Evolutionary conservation across 495 filamentous ascomycete genomes (phyloP), one percentile per base, ranked within the genome.

Genomic region (Pseudomonodictys pantanalensis): DNA sequence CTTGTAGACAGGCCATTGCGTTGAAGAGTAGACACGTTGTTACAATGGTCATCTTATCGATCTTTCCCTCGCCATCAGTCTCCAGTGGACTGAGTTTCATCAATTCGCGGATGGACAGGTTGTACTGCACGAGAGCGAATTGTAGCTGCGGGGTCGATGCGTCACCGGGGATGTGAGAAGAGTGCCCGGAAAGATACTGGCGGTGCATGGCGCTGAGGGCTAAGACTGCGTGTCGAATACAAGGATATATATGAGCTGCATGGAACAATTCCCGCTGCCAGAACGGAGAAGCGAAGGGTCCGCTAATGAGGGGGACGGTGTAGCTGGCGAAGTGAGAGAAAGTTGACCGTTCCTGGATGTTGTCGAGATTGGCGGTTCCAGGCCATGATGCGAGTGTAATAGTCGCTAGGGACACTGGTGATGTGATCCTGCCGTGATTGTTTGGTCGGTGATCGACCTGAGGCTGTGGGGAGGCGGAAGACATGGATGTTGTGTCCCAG

Each of bases 251-350:
- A 28, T 74, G 63, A 41, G 68, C 69, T 39, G 69, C 66, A 52
- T 76, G 73, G 2, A 78, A 60, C 10, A 80, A 65, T 7, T 73
- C 57, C 2, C 59, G 58, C 10, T 67, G 66, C 76, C 76, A 78
- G 44, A 80, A 72, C 0, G 71, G 66, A 2, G 71, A 58, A 20
- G 70, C 70, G 25, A 76, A 75, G 56, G 71, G 72, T n/a, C 72
- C 72, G 12, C 73, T 69, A 0, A 80, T 52, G 6, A 69, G 62
- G 1, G 53, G 52, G 0, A 72, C 68, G 11, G 71, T 69, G 51
- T 73, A 52, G 8, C 56, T 55, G n/a, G n/a, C n/a, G n/a, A n/a
- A n/a, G n/a, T 39, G 66, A 68, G 55, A 75, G 74, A 57, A 71
- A 76, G 43, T 76, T 68, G 12, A 77, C 56, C 11, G 71, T 65